Conservation (phyloP, 805 yeast species). For the Kuraishia piskuri region DNA sequence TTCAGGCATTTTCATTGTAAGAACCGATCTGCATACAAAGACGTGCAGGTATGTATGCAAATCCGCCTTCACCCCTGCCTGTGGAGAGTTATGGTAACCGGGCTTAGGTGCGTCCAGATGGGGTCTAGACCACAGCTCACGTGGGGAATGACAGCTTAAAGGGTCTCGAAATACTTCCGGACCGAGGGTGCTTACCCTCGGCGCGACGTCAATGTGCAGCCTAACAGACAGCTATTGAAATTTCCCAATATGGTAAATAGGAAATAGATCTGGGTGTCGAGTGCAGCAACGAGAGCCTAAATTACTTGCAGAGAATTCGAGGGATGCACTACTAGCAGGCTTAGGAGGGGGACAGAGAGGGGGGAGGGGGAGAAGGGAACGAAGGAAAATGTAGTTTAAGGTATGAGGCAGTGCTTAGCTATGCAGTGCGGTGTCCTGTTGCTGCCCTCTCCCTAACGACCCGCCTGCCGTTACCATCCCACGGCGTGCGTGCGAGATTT, state of each 20-base stretch:
- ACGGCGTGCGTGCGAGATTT: neutral
- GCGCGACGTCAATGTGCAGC: neutral
- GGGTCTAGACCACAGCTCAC: neutral
- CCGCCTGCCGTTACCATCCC: neutral
- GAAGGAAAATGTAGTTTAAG: neutral
- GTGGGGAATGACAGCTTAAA: neutral
- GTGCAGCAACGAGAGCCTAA: neutral
- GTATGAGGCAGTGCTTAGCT: neutral
- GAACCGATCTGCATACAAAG: neutral
- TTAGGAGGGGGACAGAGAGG: neutral
- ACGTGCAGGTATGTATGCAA: neutral
- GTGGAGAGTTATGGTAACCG: neutral
- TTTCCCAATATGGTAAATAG: neutral
- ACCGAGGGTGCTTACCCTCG: neutral
- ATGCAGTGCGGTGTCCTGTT: neutral
- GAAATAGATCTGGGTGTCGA: neutral
- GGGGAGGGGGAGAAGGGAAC: neutral
- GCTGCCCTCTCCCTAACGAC: neutral
- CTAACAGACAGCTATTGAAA: neutral
- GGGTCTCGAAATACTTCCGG: neutral
- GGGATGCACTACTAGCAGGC: neutral
- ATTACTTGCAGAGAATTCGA: neutral
- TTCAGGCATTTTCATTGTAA: neutral
- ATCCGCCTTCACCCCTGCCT: neutral
- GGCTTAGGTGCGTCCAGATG: neutral